Evolutionary conservation across 78 protist species (phyloP), one percentile per base, ranked within the genome.

Genomic region (Speleostelium caveatum): DNA sequence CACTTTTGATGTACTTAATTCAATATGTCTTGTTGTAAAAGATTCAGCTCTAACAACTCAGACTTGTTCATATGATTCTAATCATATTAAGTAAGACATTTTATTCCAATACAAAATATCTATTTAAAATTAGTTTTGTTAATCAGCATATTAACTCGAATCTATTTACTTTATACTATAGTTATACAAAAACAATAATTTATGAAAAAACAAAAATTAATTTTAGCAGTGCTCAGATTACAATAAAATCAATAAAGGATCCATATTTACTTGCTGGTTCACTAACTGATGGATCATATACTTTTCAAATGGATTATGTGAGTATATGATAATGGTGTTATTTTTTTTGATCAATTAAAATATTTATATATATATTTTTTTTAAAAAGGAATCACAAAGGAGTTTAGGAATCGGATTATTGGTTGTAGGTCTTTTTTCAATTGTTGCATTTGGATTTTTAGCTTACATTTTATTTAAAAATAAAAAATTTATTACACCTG

Each of bases 261-360:
- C 90, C 90, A 17, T 80, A 41, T 55, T 2, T 80, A 42, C 12
- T 68, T 7, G 90, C 90, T 3, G 90, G 79, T 10, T 39, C 45
- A 4, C 22, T 80, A 39, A 69, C 90, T 22, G 56, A 59, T 14
- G 90, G 90, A 1, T 42, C 78, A 16, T 69, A 33, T 59, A 24
- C 90, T 14, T 80, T 80, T 60, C 71, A 55, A 67, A 80, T 80
- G 90, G 56, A 36, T 53, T 73, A 73, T 7, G 53, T 38, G 16
- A 41, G n/a, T 36, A 35, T 21, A 19, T n/a, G n/a, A n/a, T n/a
- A n/a, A n/a, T n/a, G n/a, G n/a, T n/a, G n/a, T n/a, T n/a, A n/a
- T n/a, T n/a, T n/a, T n/a, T n/a, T n/a, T n/a, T n/a, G n/a, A n/a
- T n/a, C n/a, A n/a, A n/a, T n/a, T n/a, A n/a, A n/a, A n/a, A n/a